A percentile compares a stretch with the other conserved stretches of the same genome.
These are phyloP conservation scores for Penicillium psychrosexuale DNA, from an alignment of 2,329 filamentous ascomycete genomes.

Conservation along the genomic window DNA sequence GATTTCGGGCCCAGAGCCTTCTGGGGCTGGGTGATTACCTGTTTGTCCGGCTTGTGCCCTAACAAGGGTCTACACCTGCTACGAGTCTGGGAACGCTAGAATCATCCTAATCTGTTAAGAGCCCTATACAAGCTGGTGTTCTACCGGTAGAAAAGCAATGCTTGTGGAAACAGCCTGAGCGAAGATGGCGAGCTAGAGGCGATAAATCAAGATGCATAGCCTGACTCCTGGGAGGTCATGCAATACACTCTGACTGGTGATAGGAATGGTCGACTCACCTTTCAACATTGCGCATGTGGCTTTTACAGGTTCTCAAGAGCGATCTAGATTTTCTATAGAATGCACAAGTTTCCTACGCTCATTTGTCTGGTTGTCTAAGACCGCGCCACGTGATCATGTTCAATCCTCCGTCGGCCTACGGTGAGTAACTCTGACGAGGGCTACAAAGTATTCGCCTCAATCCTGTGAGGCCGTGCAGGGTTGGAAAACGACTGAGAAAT, in stretches of 20 bases:
- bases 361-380: too few relatives aligned
- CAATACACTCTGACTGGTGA: background rate
- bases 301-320: too few relatives aligned
- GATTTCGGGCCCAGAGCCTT: background rate
- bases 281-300: background rate
- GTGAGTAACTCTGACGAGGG: background rate
- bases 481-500: background rate
- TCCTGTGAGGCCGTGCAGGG: background rate
- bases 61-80: background rate
- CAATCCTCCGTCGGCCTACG: too few relatives aligned
- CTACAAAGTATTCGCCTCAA: background rate
- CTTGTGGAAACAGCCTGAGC: background rate
- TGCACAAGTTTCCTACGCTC: too few relatives aligned
- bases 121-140: too few relatives aligned
- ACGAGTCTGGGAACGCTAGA: background rate
- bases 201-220: background rate
- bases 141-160: background rate
- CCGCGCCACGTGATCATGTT: too few relatives aligned
- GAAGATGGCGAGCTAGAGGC: background rate
- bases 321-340: too few relatives aligned
- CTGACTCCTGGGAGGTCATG: background rate
- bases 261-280: background rate
- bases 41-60: background rate
- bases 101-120: too few relatives aligned
- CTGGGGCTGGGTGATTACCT: background rate